Evolutionary conservation across 2,329 filamentous ascomycete genomes (phyloP), one percentile per base, ranked within the genome.

Genomic region (Pseudogymnoascus sp.): DNA sequence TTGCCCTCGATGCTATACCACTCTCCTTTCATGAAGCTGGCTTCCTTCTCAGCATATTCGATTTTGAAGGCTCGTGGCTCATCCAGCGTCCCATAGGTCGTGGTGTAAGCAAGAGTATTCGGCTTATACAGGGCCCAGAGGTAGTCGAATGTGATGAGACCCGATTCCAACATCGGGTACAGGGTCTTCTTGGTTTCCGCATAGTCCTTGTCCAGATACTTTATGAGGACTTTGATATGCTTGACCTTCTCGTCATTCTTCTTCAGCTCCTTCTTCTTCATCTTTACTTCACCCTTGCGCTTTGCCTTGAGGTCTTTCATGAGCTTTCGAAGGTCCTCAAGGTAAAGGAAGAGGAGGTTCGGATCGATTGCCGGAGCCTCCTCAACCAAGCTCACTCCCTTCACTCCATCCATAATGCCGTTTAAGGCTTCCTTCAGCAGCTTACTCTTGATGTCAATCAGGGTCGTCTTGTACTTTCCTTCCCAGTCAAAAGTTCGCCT

Each of bases 81-180:
- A 40, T 93, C 89, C 13, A 81, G 77, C 37, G 85, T 86, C 2
- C 89, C 89, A 66, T 96, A 96, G 0, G 90, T 93, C 0, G 85
- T 84, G 0, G 88, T 85, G 72, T 88, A 93, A 0, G 86, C 88
- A 19, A 96, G 83, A 0, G 90, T 91, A 69, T 91, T 90, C 0
- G 92, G 92, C 71, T 95, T 96, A 82, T 89, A 96, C 3, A 96
- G 77, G 0, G 91, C 91, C 92, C 92, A 96, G 1, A 96, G 78
- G 2, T 96, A 81, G 64, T 96, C 91, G 69, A 93, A 96, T 0
- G 91, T 96, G 72, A 96, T 96, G 50, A 91, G 86, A 7, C 91
- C 90, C 33, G 88, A 89, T 67, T 91, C 84, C 1, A 96, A 79
- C 76, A 96, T 85, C 0, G 91, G 89, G 68, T 92, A 88, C 0